Percentiles rank a stretch among this genome's conserved stretches.
These are phyloP conservation scores for Cercis canadensis DNA, from an alignment of 306 rosid species.

Conservation along the genomic window DNA sequence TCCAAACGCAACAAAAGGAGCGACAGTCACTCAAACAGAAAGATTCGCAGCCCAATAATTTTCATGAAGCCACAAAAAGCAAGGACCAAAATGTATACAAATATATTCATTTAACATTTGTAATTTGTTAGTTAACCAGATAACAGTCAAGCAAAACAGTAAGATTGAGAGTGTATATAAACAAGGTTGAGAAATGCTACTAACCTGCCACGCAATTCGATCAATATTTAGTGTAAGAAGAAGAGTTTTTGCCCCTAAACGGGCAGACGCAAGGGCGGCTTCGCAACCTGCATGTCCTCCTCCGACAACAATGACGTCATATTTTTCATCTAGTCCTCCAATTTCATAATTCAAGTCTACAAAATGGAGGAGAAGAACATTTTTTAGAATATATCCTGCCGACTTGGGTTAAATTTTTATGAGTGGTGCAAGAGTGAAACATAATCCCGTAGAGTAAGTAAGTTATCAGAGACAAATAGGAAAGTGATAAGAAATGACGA, in stretches of 20 bases:
- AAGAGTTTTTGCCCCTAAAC: slow-evolving; percentile 89
- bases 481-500: not conserved
- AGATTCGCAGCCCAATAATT: no score
- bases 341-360: slow-evolving; percentile 47
- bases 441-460: not conserved
- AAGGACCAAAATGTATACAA: not conserved
- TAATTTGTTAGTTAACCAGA: not conserved
- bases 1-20: no score
- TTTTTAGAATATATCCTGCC: no score
- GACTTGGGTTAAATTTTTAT: not conserved
- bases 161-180: not conserved
- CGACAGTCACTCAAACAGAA: no score
- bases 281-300: slow-evolving; percentile 99
- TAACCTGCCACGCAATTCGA: slow-evolving; percentile 97
- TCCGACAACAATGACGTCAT: slow-evolving; percentile 96
- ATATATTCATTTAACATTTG: no score
- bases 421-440: not conserved
- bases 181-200: slow-evolving; percentile 3
- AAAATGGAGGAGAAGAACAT: slow-evolving; percentile 18
- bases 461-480: not conserved
- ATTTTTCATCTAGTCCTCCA: slow-evolving; percentile 62
- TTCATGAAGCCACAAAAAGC: not conserved
- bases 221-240: slow-evolving; percentile 90
- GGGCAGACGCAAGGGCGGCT: slow-evolving; percentile 89
- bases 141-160: not conserved